A percentile compares a stretch with the other conserved stretches of the same genome.
Conservation (phyloP, 768 basidiomycete genomes). For the Phanerodontia chrysosporium region DNA sequence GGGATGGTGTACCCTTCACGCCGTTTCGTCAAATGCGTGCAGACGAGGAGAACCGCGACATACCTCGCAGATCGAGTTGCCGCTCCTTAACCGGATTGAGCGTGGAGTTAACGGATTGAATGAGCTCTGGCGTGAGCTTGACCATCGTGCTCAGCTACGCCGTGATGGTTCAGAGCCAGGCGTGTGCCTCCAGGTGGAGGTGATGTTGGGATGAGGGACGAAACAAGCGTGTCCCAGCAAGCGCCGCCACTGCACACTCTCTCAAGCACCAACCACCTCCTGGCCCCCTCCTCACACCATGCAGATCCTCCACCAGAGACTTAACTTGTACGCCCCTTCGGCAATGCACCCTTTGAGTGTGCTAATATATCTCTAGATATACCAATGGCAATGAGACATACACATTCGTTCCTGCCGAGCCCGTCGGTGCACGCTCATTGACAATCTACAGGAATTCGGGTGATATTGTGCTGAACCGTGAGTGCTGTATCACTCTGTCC, state of each 20-base stretch:
- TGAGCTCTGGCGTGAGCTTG: slow-evolving; percentile 93
- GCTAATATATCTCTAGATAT: slow-evolving; percentile 44
- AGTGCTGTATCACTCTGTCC: slow-evolving; percentile 17
- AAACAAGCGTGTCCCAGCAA: slow-evolving; percentile 4
- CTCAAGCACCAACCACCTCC: slow-evolving; percentile 12
- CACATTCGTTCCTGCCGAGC: slow-evolving; percentile 68
- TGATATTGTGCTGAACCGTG: slow-evolving; percentile 68
- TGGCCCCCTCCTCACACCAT: slow-evolving; percentile 39
- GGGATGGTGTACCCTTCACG: slow-evolving; percentile 86
- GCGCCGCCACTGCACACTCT: not conserved
- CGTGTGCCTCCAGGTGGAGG: slow-evolving; percentile 4
- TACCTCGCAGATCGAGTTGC: slow-evolving; percentile 88
- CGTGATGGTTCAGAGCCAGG: slow-evolving; percentile 7
- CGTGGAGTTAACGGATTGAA: slow-evolving; percentile 74
- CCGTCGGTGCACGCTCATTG: slow-evolving; percentile 59
- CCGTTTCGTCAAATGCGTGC: slow-evolving; percentile 14
- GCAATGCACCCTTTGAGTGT: slow-evolving; percentile 1
- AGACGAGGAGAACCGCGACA: slow-evolving; percentile 17
- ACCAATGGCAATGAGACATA: slow-evolving; percentile 70
- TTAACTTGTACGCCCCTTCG: slow-evolving; percentile 50
- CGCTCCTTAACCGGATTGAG: slow-evolving; percentile 85
- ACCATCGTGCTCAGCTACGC: slow-evolving; percentile 31
- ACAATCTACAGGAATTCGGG: slow-evolving; percentile 73
- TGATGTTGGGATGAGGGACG: not conserved
- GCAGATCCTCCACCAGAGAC: slow-evolving; percentile 68